Evolutionary conservation across 1,284 basidiomycete genomes (phyloP), one percentile per base, ranked within the genome.

Genomic region (Wolfiporia cocos): DNA sequence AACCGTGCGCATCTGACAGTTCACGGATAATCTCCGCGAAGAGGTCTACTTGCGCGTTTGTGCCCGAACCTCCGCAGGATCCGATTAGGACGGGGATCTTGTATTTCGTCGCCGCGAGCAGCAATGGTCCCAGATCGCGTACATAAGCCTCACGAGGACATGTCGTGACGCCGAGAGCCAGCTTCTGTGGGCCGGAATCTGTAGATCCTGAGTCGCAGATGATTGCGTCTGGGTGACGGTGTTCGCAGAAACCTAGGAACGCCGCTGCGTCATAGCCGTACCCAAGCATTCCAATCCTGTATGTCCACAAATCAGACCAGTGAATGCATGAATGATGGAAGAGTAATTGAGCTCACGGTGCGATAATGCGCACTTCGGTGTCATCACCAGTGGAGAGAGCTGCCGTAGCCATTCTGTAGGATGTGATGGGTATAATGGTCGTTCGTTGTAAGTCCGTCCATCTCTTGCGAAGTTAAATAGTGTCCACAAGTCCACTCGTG

Each of bases 111-210:
- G 19, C 17, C 22, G 40, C 40, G 26, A 42, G 34, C 3, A 42
- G 23, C 23, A 42, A 6, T n/a, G 40, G 40, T 4, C 33, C 40
- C 9, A 42, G 40, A 18, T 42, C 40, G 22, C 40, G 40, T 17
- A 42, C 40, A 26, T 42, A 42, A 6, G 40, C 32, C 23, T 42
- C 40, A 34, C 40, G 40, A 12, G 40, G 40, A 20, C 40, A 42
- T 3, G 40, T 42, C 5, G 40, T 42, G 19, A 36, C 5, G 5
- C 40, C 34, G 15, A 42, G 40, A 20, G 40, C 40, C 11, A 42
- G 40, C 18, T 42, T 42, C 24, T 42, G 40, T 17, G 40, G 40
- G 17, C 40, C 40, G 14, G 40, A 42, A 22, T 42, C 40, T 3
- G 40, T 42, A 5, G 40, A 42, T 10, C 40, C 40, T 15, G 40